Evolutionary conservation across 192 early-diverging fungal genomes (phyloP).

Genomic region (Funneliformis geosporum): DNA sequence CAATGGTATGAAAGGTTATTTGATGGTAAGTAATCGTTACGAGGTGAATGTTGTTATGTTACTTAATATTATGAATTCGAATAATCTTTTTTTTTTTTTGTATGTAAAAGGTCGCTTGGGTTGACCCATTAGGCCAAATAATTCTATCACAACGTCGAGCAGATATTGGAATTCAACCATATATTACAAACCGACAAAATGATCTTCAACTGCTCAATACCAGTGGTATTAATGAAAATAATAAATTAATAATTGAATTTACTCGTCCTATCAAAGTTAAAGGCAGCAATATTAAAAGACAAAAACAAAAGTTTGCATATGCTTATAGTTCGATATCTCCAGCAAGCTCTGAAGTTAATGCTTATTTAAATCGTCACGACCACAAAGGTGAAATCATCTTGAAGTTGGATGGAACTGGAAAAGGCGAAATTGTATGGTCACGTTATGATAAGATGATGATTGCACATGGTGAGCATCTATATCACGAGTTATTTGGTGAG

Average conservation of each 20-base stretch:
- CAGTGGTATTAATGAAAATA: background rate
- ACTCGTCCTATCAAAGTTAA: background rate
- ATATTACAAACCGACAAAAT: background rate
- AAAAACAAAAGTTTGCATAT: background rate
- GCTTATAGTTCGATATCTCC: background rate
- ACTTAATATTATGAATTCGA: too few relatives aligned
- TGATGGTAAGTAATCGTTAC: constrained; percentile 11
- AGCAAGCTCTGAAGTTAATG: background rate
- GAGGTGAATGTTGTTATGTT: too few relatives aligned
- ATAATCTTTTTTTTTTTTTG: background rate
- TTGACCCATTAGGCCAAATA: background rate
- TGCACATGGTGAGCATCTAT: constrained; percentile 27
- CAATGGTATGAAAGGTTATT: constrained; percentile 11
- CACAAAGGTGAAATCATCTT: background rate
- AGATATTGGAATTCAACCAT: background rate
- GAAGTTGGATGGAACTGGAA: background rate
- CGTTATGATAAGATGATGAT: background rate
- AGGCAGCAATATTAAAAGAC: background rate
- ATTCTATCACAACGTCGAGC: constrained; percentile 16
- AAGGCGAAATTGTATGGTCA: background rate
- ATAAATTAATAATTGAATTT: background rate
- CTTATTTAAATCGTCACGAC: background rate
- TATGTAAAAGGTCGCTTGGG: constrained; percentile 29
- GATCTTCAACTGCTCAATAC: constrained; percentile 15
- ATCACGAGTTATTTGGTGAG: background rate